Evolutionary conservation across 441 rosid genomes (phyloP).

Genomic region (Adansonia grandidieri): DNA sequence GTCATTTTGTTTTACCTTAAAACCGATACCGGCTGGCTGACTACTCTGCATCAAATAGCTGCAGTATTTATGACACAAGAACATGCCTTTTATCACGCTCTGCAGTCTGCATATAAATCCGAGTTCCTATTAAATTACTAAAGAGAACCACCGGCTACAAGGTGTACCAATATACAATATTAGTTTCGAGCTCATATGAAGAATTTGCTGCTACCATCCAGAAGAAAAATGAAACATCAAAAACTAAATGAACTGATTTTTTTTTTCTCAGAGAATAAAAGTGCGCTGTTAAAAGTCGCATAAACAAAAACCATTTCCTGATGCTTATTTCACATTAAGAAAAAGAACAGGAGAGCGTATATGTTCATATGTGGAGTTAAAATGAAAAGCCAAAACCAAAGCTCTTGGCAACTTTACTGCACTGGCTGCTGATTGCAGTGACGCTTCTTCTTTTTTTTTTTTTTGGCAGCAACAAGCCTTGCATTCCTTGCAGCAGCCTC

Average conservation of each 20-base stretch:
- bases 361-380: conserved; percentile 28
- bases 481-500: conserved; percentile 81
- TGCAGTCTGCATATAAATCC: neutral
- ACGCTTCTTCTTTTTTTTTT: conserved; percentile 65
- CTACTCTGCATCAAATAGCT: neutral
- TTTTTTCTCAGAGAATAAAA: neutral
- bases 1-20: no score
- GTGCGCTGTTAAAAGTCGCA: conserved; percentile 20
- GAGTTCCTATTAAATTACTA: neutral
- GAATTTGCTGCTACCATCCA: conserved; percentile 12
- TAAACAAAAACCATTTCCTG: conserved; percentile 31
- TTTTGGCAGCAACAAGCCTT: conserved; percentile 80
- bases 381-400: conserved; percentile 14
- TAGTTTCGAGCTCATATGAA: neutral
- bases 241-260: conserved; percentile 7
- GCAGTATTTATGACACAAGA: neutral
- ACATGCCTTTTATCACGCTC: neutral
- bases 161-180: neutral
- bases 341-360: conserved; percentile 32
- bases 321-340: conserved; percentile 40
- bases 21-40: no score
- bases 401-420: conserved; percentile 41
- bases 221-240: conserved; percentile 1
- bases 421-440: conserved; percentile 84
- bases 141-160: neutral